A percentile compares a stretch with the other conserved stretches of the same genome.
Evolutionary conservation across 129 eudicot species (phyloP).

Genomic region (Helianthus annuus): DNA sequence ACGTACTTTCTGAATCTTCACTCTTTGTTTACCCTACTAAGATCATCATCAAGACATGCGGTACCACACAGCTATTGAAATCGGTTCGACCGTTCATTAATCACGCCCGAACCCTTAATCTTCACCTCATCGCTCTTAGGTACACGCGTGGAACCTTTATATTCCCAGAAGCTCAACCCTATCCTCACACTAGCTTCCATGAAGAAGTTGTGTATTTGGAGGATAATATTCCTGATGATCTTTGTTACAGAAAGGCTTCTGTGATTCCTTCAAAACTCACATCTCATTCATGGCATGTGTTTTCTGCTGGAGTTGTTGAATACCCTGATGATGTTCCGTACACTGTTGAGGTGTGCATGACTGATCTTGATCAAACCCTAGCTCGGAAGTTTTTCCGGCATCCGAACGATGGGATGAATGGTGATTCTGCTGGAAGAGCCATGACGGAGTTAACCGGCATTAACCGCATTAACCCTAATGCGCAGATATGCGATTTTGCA

Average conservation of each 20-base stretch:
- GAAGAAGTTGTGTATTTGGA: constrained; percentile 65
- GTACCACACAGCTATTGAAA: constrained; percentile 80
- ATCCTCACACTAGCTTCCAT: constrained; percentile 70
- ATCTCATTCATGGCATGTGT: constrained; percentile 77
- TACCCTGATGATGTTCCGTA: constrained; percentile 24
- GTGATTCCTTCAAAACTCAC: constrained; percentile 63
- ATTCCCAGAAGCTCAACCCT: constrained; percentile 72
- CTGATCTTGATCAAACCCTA: constrained; percentile 63
- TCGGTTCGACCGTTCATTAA: constrained; percentile 61
- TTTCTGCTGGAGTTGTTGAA: constrained; percentile 47
- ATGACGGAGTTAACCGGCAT: constrained; percentile 70
- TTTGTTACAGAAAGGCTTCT: constrained; percentile 56
- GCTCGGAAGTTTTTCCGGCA: constrained; percentile 76
- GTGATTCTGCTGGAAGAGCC: constrained; percentile 66
- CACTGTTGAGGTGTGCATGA: constrained; percentile 87
- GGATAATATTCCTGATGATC: constrained; percentile 39
- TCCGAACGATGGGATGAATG: constrained; percentile 54
- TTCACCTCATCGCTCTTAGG: constrained; percentile 42
- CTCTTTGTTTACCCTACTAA: constrained; percentile 74
- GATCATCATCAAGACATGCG: constrained; percentile 85
- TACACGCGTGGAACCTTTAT: constrained; percentile 86
- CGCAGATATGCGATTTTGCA: constrained; percentile 72
- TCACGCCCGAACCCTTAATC: constrained; percentile 45
- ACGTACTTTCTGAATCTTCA: constrained; percentile 78
- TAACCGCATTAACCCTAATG: constrained; percentile 52